These are phyloP conservation scores for Dioscorea alata DNA, from an alignment of 106 monocot genomes.

Conservation along the genomic window DNA sequence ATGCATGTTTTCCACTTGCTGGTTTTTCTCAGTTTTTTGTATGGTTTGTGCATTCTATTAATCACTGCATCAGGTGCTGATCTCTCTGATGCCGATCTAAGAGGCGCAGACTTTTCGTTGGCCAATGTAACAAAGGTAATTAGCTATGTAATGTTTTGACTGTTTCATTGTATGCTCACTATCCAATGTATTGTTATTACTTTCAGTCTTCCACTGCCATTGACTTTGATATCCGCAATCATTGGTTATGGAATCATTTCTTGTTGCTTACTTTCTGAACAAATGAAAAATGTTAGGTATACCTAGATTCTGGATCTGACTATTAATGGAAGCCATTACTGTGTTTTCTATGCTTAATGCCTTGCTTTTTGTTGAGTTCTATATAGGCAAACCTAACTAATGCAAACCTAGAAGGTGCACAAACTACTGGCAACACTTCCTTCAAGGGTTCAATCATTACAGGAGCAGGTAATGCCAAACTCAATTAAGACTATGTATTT, in stretches of 20 bases:
- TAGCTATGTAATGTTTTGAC: background rate
- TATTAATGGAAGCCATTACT: background rate
- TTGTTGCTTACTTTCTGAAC: too few relatives aligned
- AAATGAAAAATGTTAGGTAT: too few relatives aligned
- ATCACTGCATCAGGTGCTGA: slow-evolving; percentile 58
- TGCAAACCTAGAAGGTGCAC: slow-evolving; percentile 93
- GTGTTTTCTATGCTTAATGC: background rate
- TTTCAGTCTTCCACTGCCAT: too few relatives aligned
- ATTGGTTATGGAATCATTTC: too few relatives aligned
- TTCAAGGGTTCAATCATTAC: slow-evolving; percentile 72
- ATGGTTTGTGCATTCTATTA: background rate
- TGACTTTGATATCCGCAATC: too few relatives aligned
- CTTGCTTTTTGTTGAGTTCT: background rate
- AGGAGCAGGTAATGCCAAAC: slow-evolving; percentile 60
- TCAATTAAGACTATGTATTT: background rate
- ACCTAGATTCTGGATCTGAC: background rate
- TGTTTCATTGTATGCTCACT: too few relatives aligned
- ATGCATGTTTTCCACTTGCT: too few relatives aligned
- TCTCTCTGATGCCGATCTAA: slow-evolving; percentile 85
- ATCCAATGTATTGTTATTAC: too few relatives aligned
- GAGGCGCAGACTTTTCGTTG: slow-evolving; percentile 85
- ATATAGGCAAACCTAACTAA: slow-evolving; percentile 81
- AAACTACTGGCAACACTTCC: slow-evolving; percentile 89
- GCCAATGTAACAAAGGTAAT: slow-evolving; percentile 90
- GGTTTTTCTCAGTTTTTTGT: background rate